Percentiles rank a stretch among this genome's conserved stretches.
These are phyloP conservation scores for Euphorbia schlechtendalii DNA, from an alignment of 441 rosid genomes.

Conservation along the genomic window DNA sequence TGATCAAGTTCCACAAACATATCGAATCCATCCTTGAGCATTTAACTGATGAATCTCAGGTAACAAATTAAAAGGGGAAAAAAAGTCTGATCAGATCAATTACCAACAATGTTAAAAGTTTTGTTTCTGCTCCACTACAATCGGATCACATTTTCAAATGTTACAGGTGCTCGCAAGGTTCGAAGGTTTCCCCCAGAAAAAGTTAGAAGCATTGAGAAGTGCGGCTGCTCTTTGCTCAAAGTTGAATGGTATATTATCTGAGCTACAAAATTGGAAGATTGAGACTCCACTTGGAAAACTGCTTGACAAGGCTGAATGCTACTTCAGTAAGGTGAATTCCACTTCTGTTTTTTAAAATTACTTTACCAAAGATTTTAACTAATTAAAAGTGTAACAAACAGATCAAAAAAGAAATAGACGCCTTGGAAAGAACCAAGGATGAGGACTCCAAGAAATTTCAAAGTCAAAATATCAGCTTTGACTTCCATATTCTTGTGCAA, in stretches of 20 bases:
- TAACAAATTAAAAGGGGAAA: neutral
- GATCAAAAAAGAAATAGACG: constrained; percentile 72
- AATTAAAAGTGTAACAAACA: constrained; percentile 15
- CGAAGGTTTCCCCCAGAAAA: constrained; percentile 77
- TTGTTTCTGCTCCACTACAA: neutral
- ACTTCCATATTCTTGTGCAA: constrained; percentile 60
- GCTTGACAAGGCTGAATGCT: constrained; percentile 68
- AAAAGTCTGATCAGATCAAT: neutral
- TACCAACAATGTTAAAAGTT: neutral
- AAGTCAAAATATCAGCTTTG: constrained; percentile 65
- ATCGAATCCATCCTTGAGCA: constrained; percentile 75
- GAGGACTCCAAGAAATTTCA: constrained; percentile 76
- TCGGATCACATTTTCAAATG: neutral
- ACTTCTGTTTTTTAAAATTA: neutral
- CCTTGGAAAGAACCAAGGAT: constrained; percentile 75
- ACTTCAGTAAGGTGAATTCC: constrained; percentile 58
- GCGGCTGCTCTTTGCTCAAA: constrained; percentile 60
- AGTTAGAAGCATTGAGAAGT: constrained; percentile 68
- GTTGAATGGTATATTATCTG: constrained; percentile 43
- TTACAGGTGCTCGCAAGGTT: constrained; percentile 67
- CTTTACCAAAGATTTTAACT: neutral
- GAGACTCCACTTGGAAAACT: constrained; percentile 51
- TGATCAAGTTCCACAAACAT: constrained; percentile 50
- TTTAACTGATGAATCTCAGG: constrained; percentile 71
- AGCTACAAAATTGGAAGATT: constrained; percentile 59